Evolutionary conservation across 2,329 filamentous ascomycete genomes (phyloP).

Genomic region (Biscogniauxia sp.): DNA sequence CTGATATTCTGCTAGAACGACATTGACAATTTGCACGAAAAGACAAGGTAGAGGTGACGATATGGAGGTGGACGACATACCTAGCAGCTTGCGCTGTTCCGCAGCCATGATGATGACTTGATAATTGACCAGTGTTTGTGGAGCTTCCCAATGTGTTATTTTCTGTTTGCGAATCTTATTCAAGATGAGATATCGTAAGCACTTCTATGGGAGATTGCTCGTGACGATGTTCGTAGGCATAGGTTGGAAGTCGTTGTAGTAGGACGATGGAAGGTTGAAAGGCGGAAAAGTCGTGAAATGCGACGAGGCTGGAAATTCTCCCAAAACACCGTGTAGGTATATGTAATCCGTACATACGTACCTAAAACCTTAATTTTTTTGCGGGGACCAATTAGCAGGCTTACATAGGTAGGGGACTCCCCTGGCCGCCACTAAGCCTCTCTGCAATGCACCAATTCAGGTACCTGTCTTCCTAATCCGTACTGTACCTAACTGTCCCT

Average conservation of each 20-base stretch:
- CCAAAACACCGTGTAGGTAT: neutral
- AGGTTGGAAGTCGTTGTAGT: neutral
- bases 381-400: constrained; percentile 25
- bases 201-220: no score
- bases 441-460: neutral
- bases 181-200: no score
- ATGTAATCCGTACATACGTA: no score
- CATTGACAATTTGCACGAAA: no score
- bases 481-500: neutral
- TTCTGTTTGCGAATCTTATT: no score
- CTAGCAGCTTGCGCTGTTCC: constrained; percentile 95
- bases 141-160: neutral
- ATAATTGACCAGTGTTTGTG: neutral
- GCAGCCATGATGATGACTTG: constrained; percentile 67
- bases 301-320: neutral
- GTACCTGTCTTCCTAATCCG: neutral
- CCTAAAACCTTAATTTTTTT: constrained; percentile 14
- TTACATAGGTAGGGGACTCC: constrained; percentile 2
- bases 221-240: no score
- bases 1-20: no score
- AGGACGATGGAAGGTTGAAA: constrained; percentile 1
- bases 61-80: constrained; percentile 38
- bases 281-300: constrained; percentile 2
- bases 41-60: neutral
- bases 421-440: neutral